Percentiles rank a stretch among this genome's conserved stretches.
Evolutionary conservation across 176 grass and related monocot genomes (phyloP).

Genomic region (Zoysia pacifica): DNA sequence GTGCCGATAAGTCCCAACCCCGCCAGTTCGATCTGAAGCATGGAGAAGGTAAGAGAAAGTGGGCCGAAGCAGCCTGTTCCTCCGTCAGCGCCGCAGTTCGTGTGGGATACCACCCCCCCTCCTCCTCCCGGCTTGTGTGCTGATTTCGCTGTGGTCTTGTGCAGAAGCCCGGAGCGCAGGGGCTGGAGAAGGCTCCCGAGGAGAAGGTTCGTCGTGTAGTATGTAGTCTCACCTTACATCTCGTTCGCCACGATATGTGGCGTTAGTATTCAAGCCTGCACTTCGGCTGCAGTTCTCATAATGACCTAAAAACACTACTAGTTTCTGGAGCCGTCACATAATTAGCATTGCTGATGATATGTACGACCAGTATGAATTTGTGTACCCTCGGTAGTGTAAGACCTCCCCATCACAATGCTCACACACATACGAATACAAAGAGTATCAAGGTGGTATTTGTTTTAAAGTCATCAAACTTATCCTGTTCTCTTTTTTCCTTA

Average conservation of each 20-base stretch:
- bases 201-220: slow-evolving; percentile 19
- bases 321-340: not conserved
- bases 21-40: slow-evolving; percentile 3
- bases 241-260: too few species aligned
- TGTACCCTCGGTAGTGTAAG: not conserved
- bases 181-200: slow-evolving; percentile 14
- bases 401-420: not conserved
- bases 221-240: not conserved
- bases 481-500: not conserved
- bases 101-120: not conserved
- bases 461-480: not conserved
- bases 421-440: not conserved
- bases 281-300: not conserved
- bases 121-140: not conserved
- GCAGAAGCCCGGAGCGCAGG: slow-evolving; percentile 8
- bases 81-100: not conserved
- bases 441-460: not conserved
- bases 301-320: not conserved
- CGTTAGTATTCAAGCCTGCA: not conserved
- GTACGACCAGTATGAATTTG: not conserved
- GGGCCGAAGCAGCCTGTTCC: not conserved
- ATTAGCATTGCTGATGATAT: not conserved
- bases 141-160: slow-evolving; percentile 13
- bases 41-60: slow-evolving; percentile 15
- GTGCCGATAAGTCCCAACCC: not conserved